Percentiles rank a stretch among this genome's conserved stretches.
These are phyloP conservation scores for Penicillium sp. DNA, from an alignment of 2,329 filamentous ascomycete species.

Conservation along the genomic window DNA sequence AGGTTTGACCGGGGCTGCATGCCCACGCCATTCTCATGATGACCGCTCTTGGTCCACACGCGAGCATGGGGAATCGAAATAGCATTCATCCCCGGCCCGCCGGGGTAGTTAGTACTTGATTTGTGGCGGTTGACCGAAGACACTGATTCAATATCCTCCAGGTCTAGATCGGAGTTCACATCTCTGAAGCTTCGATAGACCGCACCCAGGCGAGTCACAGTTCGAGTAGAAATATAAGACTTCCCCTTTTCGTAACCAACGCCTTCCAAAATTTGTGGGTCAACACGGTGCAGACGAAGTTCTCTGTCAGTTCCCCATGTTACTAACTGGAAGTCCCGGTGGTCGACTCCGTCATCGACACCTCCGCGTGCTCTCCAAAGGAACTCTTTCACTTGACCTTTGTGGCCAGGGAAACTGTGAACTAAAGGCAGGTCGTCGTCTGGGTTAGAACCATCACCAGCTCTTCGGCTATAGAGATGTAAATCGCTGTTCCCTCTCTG, in stretches of 20 bases:
- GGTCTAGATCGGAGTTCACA: slow-evolving; percentile 58
- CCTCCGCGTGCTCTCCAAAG: slow-evolving; percentile 79
- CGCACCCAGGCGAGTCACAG: slow-evolving; percentile 78
- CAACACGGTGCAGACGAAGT: slow-evolving; percentile 72
- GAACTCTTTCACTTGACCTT: slow-evolving; percentile 79
- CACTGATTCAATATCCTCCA: slow-evolving; percentile 51
- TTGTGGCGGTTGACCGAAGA: slow-evolving; percentile 28
- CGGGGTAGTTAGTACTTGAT: slow-evolving; percentile 18
- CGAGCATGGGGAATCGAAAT: slow-evolving; percentile 55
- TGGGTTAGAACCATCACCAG: slow-evolving; percentile 38
- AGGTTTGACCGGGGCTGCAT: slow-evolving; percentile 49
- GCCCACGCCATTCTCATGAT: slow-evolving; percentile 48
- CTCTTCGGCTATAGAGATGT: slow-evolving; percentile 73
- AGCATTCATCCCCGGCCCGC: slow-evolving; percentile 47
- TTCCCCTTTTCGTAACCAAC: slow-evolving; percentile 73
- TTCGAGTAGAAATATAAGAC: slow-evolving; percentile 62
- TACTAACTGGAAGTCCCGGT: slow-evolving; percentile 87
- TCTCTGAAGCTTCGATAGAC: slow-evolving; percentile 82
- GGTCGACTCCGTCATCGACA: slow-evolving; percentile 67
- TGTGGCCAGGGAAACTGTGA: slow-evolving; percentile 55
- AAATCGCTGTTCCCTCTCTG: slow-evolving; percentile 82
- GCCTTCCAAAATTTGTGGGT: slow-evolving; percentile 60
- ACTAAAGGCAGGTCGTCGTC: slow-evolving; percentile 43
- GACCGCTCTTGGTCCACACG: slow-evolving; percentile 44
- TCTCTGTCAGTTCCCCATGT: slow-evolving; percentile 89